Percentiles rank a stretch among this genome's conserved stretches.
Evolutionary conservation across 495 filamentous ascomycete genomes (phyloP).

Genomic region (Talaromyces proteolyticus): DNA sequence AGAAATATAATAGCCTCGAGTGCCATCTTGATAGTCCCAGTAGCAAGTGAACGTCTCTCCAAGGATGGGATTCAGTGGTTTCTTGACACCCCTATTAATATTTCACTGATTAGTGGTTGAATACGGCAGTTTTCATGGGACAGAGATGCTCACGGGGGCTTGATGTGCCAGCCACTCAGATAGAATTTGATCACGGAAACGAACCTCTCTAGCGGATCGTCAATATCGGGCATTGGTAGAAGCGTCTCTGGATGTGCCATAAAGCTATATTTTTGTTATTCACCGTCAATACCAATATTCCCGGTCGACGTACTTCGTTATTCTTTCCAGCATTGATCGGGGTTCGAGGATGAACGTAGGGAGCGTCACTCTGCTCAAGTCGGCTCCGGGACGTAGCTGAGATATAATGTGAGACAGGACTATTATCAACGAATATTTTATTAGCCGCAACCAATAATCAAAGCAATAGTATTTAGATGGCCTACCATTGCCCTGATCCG

Average conservation of each 20-base stretch:
- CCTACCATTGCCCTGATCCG: conserved; percentile 55
- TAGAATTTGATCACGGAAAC: conserved; percentile 97
- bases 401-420: conserved; percentile 95
- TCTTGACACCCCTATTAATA: conserved; percentile 87
- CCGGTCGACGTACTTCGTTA: conserved; percentile 91
- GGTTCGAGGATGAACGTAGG: conserved; percentile 98
- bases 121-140: no score
- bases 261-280: no score
- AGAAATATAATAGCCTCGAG: conserved; percentile 87
- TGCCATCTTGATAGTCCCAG: conserved; percentile 87
- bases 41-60: conserved; percentile 93
- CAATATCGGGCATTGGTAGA: conserved; percentile 76
- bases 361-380: conserved; percentile 87
- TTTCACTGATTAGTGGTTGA: no score
- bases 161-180: conserved; percentile 97
- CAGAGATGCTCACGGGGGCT: conserved; percentile 83
- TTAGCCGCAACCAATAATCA: conserved; percentile 3
- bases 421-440: conserved; percentile 20
- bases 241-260: conserved; percentile 99
- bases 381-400: conserved; percentile 90
- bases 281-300: no score
- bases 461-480: not conserved
- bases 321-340: conserved; percentile 94
- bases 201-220: conserved; percentile 88
- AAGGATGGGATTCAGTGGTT: conserved; percentile 94